Conservation (phyloP, 176 grass and related monocot species). For the Metroxylon sagu region DNA sequence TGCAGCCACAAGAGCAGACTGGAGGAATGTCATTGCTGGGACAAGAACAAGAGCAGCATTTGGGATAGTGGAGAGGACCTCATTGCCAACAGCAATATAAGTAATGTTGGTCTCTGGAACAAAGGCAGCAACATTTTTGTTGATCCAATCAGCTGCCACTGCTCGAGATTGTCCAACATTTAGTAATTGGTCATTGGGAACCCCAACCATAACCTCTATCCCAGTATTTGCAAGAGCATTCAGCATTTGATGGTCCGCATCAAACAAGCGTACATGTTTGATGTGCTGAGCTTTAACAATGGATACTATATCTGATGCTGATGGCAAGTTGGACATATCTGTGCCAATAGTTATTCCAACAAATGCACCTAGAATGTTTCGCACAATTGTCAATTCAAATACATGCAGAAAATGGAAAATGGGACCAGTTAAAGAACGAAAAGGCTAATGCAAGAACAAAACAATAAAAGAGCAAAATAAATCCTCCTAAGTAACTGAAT, state of each 20-base stretch:
- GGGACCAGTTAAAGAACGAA: conserved; percentile 5
- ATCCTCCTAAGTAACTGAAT: no score
- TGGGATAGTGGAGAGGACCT: conserved; percentile 59
- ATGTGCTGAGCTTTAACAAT: conserved; percentile 74
- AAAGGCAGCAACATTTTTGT: conserved; percentile 82
- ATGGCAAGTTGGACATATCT: conserved; percentile 41
- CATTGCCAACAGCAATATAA: conserved; percentile 82
- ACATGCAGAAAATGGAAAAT: conserved; percentile 6
- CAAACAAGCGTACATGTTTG: conserved; percentile 67
- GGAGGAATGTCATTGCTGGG: conserved; percentile 82
- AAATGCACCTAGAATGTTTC: conserved; percentile 54
- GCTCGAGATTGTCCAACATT: conserved; percentile 72
- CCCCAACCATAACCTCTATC: conserved; percentile 75
- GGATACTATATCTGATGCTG: conserved; percentile 57
- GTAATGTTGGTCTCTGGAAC: conserved; percentile 84
- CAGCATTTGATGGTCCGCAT: conserved; percentile 81
- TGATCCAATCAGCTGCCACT: conserved; percentile 74
- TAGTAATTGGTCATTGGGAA: conserved; percentile 86
- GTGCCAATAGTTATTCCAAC: conserved; percentile 85
- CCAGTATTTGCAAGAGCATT: conserved; percentile 74
- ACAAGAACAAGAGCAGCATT: conserved; percentile 86
- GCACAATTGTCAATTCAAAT: background rate
- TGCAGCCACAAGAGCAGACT: conserved; percentile 77
- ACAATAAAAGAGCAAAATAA: no score
- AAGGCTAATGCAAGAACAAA: no score